Evolutionary conservation across 2,329 filamentous ascomycete genomes (phyloP).

Genomic region (Coniochaeta ligniaria): DNA sequence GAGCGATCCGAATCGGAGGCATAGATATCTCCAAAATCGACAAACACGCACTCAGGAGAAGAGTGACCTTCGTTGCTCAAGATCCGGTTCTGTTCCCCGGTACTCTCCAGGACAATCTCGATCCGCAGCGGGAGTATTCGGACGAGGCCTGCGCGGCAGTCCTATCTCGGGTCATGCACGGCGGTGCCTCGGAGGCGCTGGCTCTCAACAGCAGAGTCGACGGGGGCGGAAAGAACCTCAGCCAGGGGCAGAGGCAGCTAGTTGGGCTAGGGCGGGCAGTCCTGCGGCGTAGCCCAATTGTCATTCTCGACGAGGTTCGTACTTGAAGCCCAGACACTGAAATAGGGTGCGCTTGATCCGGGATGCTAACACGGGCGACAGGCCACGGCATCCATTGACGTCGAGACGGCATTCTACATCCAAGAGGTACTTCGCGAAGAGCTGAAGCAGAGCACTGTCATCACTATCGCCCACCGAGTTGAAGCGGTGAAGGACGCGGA

Average conservation of each 20-base stretch:
- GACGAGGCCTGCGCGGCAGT: slow-evolving; percentile 41
- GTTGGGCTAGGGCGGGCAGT: slow-evolving; percentile 54
- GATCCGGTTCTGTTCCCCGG: slow-evolving; percentile 56
- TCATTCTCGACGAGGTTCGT: slow-evolving; percentile 49
- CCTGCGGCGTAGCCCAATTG: slow-evolving; percentile 50
- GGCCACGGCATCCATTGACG: slow-evolving; percentile 57
- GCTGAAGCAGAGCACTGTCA: slow-evolving; percentile 49
- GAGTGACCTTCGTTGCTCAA: slow-evolving; percentile 57
- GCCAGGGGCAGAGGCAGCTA: slow-evolving; percentile 56
- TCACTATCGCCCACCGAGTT: slow-evolving; percentile 59
- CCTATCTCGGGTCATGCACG: slow-evolving; percentile 53
- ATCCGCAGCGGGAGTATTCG: slow-evolving; percentile 55
- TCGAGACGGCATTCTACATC: slow-evolving; percentile 48
- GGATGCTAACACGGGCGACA: slow-evolving; percentile 5
- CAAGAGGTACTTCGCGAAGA: slow-evolving; percentile 51
- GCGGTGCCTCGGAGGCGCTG: slow-evolving; percentile 18
- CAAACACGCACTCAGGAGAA: slow-evolving; percentile 47
- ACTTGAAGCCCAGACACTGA: too few species aligned
- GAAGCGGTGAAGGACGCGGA: slow-evolving; percentile 54
- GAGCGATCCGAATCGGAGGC: slow-evolving; percentile 46
- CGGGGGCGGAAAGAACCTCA: slow-evolving; percentile 53
- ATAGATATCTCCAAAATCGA: slow-evolving; percentile 45
- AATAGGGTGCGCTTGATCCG: too few species aligned
- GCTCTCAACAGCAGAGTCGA: slow-evolving; percentile 44
- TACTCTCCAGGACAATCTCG: slow-evolving; percentile 56